Conservation (phyloP, 75 land plant genomes). For the Sequoia sempervirens region DNA sequence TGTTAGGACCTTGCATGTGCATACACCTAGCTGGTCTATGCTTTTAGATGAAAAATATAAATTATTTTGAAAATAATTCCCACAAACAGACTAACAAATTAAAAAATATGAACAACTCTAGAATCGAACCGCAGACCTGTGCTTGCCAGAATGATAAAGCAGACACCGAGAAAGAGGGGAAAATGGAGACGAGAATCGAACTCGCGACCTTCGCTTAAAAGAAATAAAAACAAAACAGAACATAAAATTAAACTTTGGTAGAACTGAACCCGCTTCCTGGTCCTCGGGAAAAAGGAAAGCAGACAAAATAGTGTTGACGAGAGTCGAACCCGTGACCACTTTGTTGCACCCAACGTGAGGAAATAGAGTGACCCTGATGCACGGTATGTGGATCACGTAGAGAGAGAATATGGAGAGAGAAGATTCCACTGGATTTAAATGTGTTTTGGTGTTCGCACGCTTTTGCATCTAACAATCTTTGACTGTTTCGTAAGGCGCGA, state of each 20-base stretch:
- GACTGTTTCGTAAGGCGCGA: not conserved
- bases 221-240: not conserved
- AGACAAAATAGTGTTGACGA: not conserved
- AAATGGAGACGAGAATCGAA: not conserved
- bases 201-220: not conserved
- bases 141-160: not conserved
- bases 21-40: not conserved
- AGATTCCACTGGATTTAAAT: not conserved
- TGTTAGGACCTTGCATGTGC: not conserved
- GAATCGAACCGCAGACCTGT: not conserved
- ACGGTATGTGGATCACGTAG: not conserved
- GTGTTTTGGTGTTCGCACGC: constrained; percentile 8
- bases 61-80: no score
- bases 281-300: not conserved
- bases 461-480: not conserved
- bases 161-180: not conserved
- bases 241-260: no score
- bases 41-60: no score
- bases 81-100: not conserved
- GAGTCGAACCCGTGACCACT: constrained; percentile 2
- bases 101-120: not conserved
- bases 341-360: not conserved
- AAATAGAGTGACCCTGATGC: not conserved
- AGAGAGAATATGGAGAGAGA: not conserved
- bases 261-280: not conserved